Evolutionary conservation across 2,329 filamentous ascomycete species (phyloP).

Genomic region (Hypoxylon sp.): DNA sequence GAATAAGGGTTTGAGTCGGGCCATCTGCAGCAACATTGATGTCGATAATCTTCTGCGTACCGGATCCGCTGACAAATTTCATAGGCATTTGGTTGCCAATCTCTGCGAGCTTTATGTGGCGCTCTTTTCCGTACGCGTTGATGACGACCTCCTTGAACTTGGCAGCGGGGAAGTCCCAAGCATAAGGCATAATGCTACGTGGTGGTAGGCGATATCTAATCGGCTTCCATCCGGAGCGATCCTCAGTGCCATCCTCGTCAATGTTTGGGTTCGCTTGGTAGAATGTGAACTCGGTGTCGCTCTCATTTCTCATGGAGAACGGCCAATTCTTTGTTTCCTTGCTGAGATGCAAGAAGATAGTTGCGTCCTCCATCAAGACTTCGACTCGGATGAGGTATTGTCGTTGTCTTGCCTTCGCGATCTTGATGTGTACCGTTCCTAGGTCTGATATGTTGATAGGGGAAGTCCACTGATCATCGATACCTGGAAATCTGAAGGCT

Average conservation of each 20-base stretch:
- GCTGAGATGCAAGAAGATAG: conserved; percentile 90
- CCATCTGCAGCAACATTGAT: conserved; percentile 96
- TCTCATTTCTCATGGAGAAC: conserved; percentile 98
- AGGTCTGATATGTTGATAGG: conserved; percentile 97
- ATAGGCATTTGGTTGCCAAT: conserved; percentile 96
- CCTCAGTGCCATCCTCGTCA: conserved; percentile 86
- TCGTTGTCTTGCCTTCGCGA: conserved; percentile 87
- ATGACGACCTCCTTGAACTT: conserved; percentile 94
- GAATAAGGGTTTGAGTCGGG: conserved; percentile 90
- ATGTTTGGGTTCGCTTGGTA: conserved; percentile 93
- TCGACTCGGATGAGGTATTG: conserved; percentile 90
- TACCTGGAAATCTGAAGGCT: conserved; percentile 89
- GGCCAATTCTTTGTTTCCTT: conserved; percentile 96
- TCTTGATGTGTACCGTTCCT: conserved; percentile 90
- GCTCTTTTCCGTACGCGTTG: conserved; percentile 78
- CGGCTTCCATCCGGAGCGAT: conserved; percentile 88
- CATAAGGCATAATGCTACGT: conserved; percentile 98
- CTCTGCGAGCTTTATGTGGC: conserved; percentile 93
- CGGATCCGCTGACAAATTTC: conserved; percentile 77
- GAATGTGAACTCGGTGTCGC: conserved; percentile 95
- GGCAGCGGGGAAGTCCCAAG: conserved; percentile 98
- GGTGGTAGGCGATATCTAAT: conserved; percentile 92
- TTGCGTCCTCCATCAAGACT: conserved; percentile 89
- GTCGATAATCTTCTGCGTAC: conserved; percentile 88
- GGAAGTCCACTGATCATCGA: conserved; percentile 97